phyloP scores from a whole-genome alignment of 116 monocot genomes.

The Cymodocea nodosa region DNA sequence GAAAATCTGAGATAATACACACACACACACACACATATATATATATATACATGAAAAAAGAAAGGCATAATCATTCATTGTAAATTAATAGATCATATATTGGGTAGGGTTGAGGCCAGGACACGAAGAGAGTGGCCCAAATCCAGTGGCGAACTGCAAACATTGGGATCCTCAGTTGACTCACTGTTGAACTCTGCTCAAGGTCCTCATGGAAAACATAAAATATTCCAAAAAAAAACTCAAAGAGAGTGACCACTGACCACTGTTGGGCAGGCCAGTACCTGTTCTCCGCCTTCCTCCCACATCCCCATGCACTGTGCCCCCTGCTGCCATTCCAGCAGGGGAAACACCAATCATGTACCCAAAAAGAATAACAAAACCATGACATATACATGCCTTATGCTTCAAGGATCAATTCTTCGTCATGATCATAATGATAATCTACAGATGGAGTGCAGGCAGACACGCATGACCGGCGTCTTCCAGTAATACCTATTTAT shows the following conservation, averaged over 20 bases:
- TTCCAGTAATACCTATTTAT: too few species aligned
- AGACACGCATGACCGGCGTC: too few species aligned
- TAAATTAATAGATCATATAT: too few species aligned
- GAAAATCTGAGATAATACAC: too few species aligned
- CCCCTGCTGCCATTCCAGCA: conserved; percentile 4
- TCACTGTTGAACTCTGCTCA: conserved; percentile 9
- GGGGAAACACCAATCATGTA: conserved; percentile 7
- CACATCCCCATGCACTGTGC: conserved; percentile 2
- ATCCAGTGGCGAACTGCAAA: too few species aligned
- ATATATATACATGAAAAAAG: too few species aligned
- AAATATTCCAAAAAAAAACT: neutral
- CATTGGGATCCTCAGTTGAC: conserved; percentile 13
- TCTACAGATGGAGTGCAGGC: neutral
- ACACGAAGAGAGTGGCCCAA: too few species aligned
- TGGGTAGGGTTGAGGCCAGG: too few species aligned
- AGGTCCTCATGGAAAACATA: neutral
- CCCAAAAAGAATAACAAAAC: neutral
- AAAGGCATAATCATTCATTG: too few species aligned
- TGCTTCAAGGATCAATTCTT: neutral
- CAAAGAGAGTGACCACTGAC: neutral
- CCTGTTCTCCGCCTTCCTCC: conserved; percentile 5
- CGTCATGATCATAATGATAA: neutral
- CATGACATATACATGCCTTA: neutral
- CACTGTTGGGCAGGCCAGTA: neutral
- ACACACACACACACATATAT: too few species aligned